These are phyloP conservation scores for Vachellia collinsii DNA, from an alignment of 306 rosid species.

Conservation along the genomic window DNA sequence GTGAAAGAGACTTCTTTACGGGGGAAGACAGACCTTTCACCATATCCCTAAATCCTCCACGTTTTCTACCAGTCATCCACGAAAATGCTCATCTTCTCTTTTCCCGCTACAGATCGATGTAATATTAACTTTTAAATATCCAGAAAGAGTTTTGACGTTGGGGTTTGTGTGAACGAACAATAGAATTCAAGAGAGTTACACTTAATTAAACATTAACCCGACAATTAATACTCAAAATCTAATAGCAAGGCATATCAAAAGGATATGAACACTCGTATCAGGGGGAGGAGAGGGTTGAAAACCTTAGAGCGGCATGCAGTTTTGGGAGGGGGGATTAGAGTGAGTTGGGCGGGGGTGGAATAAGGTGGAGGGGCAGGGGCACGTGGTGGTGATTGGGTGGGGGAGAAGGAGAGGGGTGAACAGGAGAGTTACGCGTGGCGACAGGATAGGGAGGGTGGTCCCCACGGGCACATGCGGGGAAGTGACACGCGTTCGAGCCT, in stretches of 20 bases:
- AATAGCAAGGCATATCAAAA: too few relatives aligned
- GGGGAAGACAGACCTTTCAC: constrained; percentile 32
- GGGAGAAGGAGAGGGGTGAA: constrained; percentile 15
- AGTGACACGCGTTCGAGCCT: constrained; percentile 62
- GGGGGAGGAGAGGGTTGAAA: neutral
- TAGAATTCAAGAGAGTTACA: too few relatives aligned
- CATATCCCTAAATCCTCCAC: constrained; percentile 16
- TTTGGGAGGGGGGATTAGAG: neutral
- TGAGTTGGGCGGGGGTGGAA: neutral
- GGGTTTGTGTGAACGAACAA: too few relatives aligned
- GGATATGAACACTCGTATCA: too few relatives aligned
- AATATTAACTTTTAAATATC: too few relatives aligned
- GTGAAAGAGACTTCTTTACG: neutral
- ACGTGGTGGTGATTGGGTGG: constrained; percentile 39
- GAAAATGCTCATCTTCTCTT: neutral
- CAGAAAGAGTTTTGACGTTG: too few relatives aligned
- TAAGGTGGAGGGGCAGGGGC: neutral
- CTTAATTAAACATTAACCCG: too few relatives aligned
- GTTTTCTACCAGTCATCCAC: neutral
- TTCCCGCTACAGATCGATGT: neutral
- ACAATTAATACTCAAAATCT: too few relatives aligned
- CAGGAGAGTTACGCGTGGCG: constrained; percentile 45
- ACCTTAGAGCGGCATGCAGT: neutral
- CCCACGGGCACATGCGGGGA: constrained; percentile 47
- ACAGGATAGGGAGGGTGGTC: constrained; percentile 61